Conservation (phyloP, 2,329 filamentous ascomycete species). For the Aureobasidium sp. region DNA sequence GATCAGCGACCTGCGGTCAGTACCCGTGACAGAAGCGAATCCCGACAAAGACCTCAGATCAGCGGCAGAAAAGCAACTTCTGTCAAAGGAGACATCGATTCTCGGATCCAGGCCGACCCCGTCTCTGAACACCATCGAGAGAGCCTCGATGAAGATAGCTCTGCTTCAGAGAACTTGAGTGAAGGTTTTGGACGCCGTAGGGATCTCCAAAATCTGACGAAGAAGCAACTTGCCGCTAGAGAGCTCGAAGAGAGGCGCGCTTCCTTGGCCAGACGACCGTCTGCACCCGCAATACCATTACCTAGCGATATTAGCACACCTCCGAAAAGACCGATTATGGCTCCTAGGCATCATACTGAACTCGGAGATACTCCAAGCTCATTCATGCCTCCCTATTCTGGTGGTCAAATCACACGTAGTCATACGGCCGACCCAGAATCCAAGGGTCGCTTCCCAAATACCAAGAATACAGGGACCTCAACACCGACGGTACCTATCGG, state of each 20-base stretch:
- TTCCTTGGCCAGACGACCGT: slow-evolving; percentile 73
- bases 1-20: not conserved
- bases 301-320: slow-evolving; percentile 48
- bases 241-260: slow-evolving; percentile 84
- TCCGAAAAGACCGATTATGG: slow-evolving; percentile 32
- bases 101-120: not conserved
- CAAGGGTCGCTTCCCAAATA: slow-evolving; percentile 31
- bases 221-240: slow-evolving; percentile 51
- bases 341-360: slow-evolving; percentile 31
- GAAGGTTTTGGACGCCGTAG: slow-evolving; percentile 19
- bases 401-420: slow-evolving; percentile 45
- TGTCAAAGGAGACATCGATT: not conserved
- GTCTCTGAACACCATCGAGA: not conserved
- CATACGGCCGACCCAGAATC: slow-evolving; percentile 57
- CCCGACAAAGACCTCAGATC: not conserved
- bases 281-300: slow-evolving; percentile 71
- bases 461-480: slow-evolving; percentile 31
- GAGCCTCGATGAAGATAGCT: slow-evolving; percentile 8
- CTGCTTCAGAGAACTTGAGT: slow-evolving; percentile 37
- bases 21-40: not conserved
- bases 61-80: not conserved
- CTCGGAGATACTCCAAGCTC: slow-evolving; percentile 39
- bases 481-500: slow-evolving; percentile 57
- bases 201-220: slow-evolving; percentile 23
- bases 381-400: slow-evolving; percentile 28